Conservation (phyloP, 805 yeast genomes). For the Myxozyma vanderwaltii region DNA sequence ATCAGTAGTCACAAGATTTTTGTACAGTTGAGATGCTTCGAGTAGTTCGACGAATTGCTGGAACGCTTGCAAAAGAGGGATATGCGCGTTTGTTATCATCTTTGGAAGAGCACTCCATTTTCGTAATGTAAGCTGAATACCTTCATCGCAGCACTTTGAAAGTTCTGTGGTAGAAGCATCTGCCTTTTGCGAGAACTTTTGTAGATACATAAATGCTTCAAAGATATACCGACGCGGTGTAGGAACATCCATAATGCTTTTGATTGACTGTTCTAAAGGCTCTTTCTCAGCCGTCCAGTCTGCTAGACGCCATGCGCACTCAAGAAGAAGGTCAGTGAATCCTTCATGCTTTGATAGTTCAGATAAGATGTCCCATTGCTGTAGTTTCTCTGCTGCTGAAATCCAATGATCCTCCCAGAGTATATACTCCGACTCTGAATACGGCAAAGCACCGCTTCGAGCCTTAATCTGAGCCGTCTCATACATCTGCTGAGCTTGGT, state of each 20-base stretch:
- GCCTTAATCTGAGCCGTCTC: slow-evolving; percentile 98
- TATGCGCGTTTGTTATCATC: slow-evolving; percentile 77
- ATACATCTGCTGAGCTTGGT: slow-evolving; percentile 86
- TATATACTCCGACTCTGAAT: slow-evolving; percentile 91
- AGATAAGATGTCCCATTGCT: slow-evolving; percentile 96
- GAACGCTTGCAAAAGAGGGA: slow-evolving; percentile 86
- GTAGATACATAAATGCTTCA: slow-evolving; percentile 89
- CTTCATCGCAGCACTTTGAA: slow-evolving; percentile 88
- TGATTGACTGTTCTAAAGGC: slow-evolving; percentile 89
- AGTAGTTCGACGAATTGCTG: slow-evolving; percentile 96
- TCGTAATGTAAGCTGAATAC: slow-evolving; percentile 85
- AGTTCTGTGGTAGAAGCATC: slow-evolving; percentile 77
- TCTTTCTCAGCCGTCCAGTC: slow-evolving; percentile 97
- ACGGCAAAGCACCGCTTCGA: slow-evolving; percentile 90
- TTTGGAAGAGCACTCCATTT: slow-evolving; percentile 91
- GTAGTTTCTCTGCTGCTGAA: slow-evolving; percentile 91
- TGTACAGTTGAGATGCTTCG: slow-evolving; percentile 95
- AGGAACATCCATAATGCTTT: slow-evolving; percentile 97
- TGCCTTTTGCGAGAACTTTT: slow-evolving; percentile 89
- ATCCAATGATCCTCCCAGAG: slow-evolving; percentile 99
- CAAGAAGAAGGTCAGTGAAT: slow-evolving; percentile 89
- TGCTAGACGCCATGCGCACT: slow-evolving; percentile 99
- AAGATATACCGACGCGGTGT: slow-evolving; percentile 95
- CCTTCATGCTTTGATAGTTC: slow-evolving; percentile 98
- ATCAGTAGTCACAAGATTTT: slow-evolving; percentile 82